Percentiles rank a stretch among this genome's conserved stretches.
Evolutionary conservation across 78 protist species (phyloP).

Genomic region (Corallochytrium limacisporum): DNA sequence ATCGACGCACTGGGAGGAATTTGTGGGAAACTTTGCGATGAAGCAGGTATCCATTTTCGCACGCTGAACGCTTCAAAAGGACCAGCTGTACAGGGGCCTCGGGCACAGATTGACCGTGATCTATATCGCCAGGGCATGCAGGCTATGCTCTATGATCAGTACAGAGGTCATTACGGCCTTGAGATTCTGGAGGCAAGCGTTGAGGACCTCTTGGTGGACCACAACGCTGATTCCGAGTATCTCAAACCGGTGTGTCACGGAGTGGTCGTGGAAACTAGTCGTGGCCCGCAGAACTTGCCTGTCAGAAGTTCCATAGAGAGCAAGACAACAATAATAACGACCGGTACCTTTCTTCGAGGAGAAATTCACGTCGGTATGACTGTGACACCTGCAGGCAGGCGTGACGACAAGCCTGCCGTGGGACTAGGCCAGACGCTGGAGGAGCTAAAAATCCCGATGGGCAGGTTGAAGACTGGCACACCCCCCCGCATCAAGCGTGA

Average conservation of each 20-base stretch:
- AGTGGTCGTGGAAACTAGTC: too few species aligned
- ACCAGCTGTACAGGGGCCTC: constrained; percentile 83
- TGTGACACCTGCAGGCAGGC: constrained; percentile 27
- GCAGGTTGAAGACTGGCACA: constrained; percentile 50
- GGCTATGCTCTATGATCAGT: neutral
- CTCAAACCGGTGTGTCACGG: too few species aligned
- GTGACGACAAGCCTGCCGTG: constrained; percentile 50
- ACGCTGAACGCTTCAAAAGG: constrained; percentile 68
- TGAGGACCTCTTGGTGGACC: constrained; percentile 44
- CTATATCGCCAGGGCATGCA: constrained; percentile 58
- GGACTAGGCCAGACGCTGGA: constrained; percentile 41
- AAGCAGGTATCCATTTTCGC: constrained; percentile 35
- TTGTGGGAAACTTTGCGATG: constrained; percentile 11
- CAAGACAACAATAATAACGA: constrained; percentile 58
- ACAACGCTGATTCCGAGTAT: too few species aligned
- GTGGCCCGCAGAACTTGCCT: too few species aligned
- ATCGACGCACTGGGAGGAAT: constrained; percentile 89
- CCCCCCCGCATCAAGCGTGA: constrained; percentile 29
- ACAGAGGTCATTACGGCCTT: too few species aligned
- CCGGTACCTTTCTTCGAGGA: constrained; percentile 91
- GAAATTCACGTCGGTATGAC: constrained; percentile 53
- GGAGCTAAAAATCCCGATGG: constrained; percentile 43
- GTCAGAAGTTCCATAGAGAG: neutral
- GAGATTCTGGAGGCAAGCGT: too few species aligned
- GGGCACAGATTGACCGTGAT: constrained; percentile 81